These are phyloP conservation scores for Xylaria sp. DNA, from an alignment of 2,329 filamentous ascomycete genomes.

Conservation along the genomic window DNA sequence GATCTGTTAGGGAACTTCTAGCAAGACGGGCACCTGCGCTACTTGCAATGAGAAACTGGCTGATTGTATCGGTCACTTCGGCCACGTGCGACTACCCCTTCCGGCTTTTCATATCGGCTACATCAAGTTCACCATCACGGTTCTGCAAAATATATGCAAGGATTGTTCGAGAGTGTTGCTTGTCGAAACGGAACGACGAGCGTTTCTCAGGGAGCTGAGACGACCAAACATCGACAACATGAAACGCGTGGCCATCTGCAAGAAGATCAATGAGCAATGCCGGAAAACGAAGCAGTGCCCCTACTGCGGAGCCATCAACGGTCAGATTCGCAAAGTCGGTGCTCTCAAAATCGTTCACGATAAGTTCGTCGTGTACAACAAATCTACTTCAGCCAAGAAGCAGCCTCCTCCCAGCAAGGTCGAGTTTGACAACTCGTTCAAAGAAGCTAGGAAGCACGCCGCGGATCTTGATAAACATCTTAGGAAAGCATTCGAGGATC, in stretches of 20 bases:
- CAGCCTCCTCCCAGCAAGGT: constrained; percentile 74
- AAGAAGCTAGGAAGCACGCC: constrained; percentile 69
- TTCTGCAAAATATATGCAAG: constrained; percentile 95
- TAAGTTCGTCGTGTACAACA: constrained; percentile 83
- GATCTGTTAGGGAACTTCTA: constrained; percentile 54
- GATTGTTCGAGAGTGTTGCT: constrained; percentile 82
- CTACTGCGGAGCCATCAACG: constrained; percentile 76
- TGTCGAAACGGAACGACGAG: constrained; percentile 69
- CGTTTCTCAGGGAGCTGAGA: constrained; percentile 74
- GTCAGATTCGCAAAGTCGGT: constrained; percentile 84
- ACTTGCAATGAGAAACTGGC: constrained; percentile 80
- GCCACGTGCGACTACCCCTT: constrained; percentile 82
- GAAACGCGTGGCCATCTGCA: constrained; percentile 74
- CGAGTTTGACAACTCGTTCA: constrained; percentile 80
- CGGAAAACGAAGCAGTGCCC: constrained; percentile 79
- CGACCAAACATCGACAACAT: constrained; percentile 81
- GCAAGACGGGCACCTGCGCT: constrained; percentile 70
- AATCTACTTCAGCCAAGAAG: constrained; percentile 82
- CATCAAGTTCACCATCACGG: constrained; percentile 84
- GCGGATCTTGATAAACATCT: constrained; percentile 85
- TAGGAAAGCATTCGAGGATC: constrained; percentile 87
- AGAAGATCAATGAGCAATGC: constrained; percentile 84
- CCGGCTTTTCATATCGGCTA: constrained; percentile 96
- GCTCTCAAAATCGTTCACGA: constrained; percentile 94
- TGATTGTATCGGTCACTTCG: constrained; percentile 91